These are phyloP conservation scores for Pisolithus sp. DNA, from an alignment of 768 basidiomycete species.

Conservation along the genomic window DNA sequence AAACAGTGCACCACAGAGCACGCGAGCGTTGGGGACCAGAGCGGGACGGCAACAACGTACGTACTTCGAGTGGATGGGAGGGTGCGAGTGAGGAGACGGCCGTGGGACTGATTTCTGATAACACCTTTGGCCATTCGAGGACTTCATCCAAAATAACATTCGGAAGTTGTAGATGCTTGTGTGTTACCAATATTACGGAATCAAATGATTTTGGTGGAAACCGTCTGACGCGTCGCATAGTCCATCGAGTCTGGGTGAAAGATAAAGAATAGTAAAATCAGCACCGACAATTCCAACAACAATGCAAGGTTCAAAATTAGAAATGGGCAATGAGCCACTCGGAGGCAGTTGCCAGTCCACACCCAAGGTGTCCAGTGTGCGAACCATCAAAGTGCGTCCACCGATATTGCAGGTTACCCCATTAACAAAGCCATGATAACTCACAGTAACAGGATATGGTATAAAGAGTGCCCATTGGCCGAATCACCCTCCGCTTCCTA, in stretches of 20 bases:
- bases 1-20: constrained; percentile 11
- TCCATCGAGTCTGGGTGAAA: background rate
- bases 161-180: background rate
- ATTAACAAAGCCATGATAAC: constrained; percentile 1
- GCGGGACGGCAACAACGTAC: constrained; percentile 34
- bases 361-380: background rate
- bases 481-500: background rate
- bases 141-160: background rate
- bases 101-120: constrained; percentile 25
- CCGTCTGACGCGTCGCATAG: too few species aligned
- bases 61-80: constrained; percentile 35
- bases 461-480: constrained; percentile 11
- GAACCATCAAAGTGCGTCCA: constrained; percentile 1
- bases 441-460: constrained; percentile 9
- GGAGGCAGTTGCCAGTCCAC: constrained; percentile 9
- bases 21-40: constrained; percentile 12
- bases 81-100: constrained; percentile 37
- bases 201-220: background rate
- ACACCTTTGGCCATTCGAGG: background rate
- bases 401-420: background rate
- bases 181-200: background rate
- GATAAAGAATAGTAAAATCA: background rate
- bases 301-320: background rate
- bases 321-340: constrained; percentile 17
- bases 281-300: background rate